These are phyloP conservation scores for Hemileccinum impolitum DNA, from an alignment of 768 basidiomycete genomes.

Conservation along the genomic window DNA sequence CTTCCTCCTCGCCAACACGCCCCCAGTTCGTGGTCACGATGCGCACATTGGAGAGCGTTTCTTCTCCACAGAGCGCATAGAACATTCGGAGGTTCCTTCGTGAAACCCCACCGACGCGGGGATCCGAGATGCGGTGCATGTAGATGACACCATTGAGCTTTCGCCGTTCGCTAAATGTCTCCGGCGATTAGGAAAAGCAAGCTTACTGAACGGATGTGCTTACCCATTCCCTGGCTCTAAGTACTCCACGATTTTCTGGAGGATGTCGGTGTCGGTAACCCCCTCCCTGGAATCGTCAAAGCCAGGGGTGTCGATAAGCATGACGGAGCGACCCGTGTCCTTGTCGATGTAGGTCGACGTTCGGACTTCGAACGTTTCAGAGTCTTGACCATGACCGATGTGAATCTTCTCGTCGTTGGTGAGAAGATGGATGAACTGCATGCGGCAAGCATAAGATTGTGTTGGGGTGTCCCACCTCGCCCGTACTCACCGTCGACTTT, in stretches of 20 bases:
- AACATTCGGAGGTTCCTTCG: slow-evolving; percentile 43
- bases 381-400: slow-evolving; percentile 9
- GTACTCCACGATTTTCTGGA: slow-evolving; percentile 11
- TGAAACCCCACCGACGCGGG: slow-evolving; percentile 41
- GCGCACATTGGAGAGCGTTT: slow-evolving; percentile 40
- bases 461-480: background rate
- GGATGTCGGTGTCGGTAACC: slow-evolving; percentile 20
- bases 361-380: slow-evolving; percentile 6
- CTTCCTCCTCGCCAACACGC: slow-evolving; percentile 27
- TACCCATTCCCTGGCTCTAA: slow-evolving; percentile 2
- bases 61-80: slow-evolving; percentile 42
- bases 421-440: slow-evolving; percentile 6
- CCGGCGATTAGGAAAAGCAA: background rate
- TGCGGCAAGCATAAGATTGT: background rate
- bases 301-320: no score
- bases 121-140: slow-evolving; percentile 43
- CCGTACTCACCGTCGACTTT: slow-evolving; percentile 7
- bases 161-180: background rate
- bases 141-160: no score
- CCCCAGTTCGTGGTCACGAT: slow-evolving; percentile 49
- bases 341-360: slow-evolving; percentile 1
- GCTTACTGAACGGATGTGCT: background rate
- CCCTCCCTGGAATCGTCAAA: slow-evolving; percentile 15
- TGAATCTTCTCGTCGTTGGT: slow-evolving; percentile 3
- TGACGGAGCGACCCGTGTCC: slow-evolving; percentile 1